Percentiles rank a stretch among this genome's conserved stretches.
phyloP scores from a whole-genome alignment of 805 yeast genomes.

The Candida chauliodis region DNA sequence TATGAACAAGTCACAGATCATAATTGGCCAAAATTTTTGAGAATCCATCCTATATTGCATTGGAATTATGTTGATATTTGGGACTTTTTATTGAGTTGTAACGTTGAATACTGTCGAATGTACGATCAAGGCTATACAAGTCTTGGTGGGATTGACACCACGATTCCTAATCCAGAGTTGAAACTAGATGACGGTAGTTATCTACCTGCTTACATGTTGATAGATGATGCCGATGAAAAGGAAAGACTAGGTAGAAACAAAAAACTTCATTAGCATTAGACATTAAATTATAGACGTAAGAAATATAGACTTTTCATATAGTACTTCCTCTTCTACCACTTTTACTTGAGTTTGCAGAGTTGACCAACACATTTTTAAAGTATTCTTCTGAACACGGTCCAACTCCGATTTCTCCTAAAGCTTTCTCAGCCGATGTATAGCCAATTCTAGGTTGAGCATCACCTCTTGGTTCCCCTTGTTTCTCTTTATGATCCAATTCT shows the following conservation, averaged over 20 bases:
- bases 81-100: constrained; percentile 64
- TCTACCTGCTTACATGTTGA: constrained; percentile 56
- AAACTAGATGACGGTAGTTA: constrained; percentile 22
- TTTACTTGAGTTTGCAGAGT: constrained; percentile 21
- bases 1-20: constrained; percentile 76
- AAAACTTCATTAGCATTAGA: constrained; percentile 1
- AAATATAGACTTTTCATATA: constrained; percentile 1
- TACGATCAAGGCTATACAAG: constrained; percentile 89
- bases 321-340: constrained; percentile 20
- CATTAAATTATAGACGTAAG: background rate
- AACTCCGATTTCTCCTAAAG: constrained; percentile 74
- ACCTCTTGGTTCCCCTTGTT: constrained; percentile 32
- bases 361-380: constrained; percentile 22
- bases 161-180: constrained; percentile 66
- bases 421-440: constrained; percentile 75
- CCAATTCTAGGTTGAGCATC: constrained; percentile 36
- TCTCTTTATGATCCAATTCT: constrained; percentile 29
- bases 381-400: constrained; percentile 63
- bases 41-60: constrained; percentile 84
- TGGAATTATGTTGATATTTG: constrained; percentile 86
- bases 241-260: constrained; percentile 35
- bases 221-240: constrained; percentile 59
- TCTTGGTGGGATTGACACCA: constrained; percentile 72
- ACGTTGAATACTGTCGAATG: constrained; percentile 67
- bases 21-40: constrained; percentile 83